Conservation (phyloP, 257 asterid genomes). For the Buddleja alternifolia region DNA sequence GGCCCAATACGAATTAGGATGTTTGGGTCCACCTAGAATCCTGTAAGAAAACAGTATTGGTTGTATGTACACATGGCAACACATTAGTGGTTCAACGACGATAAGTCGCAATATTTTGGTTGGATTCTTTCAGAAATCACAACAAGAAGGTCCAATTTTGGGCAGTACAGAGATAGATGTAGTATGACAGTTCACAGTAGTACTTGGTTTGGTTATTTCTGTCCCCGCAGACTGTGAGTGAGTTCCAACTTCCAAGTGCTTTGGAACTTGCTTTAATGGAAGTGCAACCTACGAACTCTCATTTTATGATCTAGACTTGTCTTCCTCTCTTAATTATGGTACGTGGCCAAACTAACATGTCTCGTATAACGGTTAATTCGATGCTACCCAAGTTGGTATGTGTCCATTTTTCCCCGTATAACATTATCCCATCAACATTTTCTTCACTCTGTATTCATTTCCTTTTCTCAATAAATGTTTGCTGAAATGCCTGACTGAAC, state of each 20-base stretch:
- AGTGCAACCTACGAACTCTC: constrained; percentile 26
- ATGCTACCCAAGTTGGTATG: too few species aligned
- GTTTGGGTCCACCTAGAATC: neutral
- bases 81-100: constrained; percentile 38
- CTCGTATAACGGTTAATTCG: too few species aligned
- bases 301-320: constrained; percentile 10
- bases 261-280: constrained; percentile 33
- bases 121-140: constrained; percentile 32
- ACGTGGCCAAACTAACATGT: constrained; percentile 5
- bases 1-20: too few species aligned
- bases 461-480: constrained; percentile 21
- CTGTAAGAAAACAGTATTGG: constrained; percentile 25
- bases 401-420: too few species aligned
- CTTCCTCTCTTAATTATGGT: constrained; percentile 26
- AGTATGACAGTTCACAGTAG: too few species aligned
- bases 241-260: constrained; percentile 26
- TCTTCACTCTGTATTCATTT: neutral
- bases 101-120: constrained; percentile 36
- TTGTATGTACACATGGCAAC: constrained; percentile 27
- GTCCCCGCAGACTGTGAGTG: neutral
- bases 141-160: neutral
- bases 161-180: neutral
- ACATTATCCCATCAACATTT: neutral
- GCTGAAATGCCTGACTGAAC: constrained; percentile 34
- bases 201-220: too few species aligned